Base-by-base conservation (phyloP, 2,329 filamentous ascomycete genomes). In the Waltergamsia citrina region DNA sequence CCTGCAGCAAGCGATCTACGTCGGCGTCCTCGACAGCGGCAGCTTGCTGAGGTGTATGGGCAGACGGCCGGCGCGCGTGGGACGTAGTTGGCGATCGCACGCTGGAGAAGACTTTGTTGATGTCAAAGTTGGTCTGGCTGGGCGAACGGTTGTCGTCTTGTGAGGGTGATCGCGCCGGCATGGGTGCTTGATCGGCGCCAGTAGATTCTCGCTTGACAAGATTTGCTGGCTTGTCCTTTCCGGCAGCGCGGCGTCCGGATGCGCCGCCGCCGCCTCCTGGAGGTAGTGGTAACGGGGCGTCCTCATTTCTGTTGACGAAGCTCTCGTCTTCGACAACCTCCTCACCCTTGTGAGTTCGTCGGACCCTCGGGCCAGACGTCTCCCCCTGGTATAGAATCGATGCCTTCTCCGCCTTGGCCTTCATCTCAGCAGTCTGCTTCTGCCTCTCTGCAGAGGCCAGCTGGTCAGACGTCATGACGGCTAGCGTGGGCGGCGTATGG, bases 311-410 rank as follows among this genome's bases (percentile, higher is more conserved):
- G 14, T 43, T 38, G n/a, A 57, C 39, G 24, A 59, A 53, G n/a
- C 60, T 67, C 22, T 93, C 85, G 29, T 82, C 78, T 41, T 90
- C 87, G 12, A 96, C 71, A 12, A 94, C 58, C 52, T 96, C 92
- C 38, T 95, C 88, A 10, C 92, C 92, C 57, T 96, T 96, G 63
- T 96, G 90, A 3, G 90, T 95, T 45, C 85, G 78, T 47, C 87
- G 75, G 37, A 95, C 80, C 4, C 87, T 78, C 4, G 88, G 86
- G 32, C 75, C 71, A 2, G 56, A 70, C 3, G 54, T 54, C 14
- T 83, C 77, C 15, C 84, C 75, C 11, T 85, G 74, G 39, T 90
- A 78, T 22, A 94, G 71, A 30, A 92, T 88, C 29, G 90, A 84
- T 54, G 90, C 84, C 48, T 87, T 85, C 50, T 92, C 85, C 0